Evolutionary conservation across 805 yeast genomes (phyloP), one percentile per base, ranked within the genome.

Genomic region (Lachancea cidri): DNA sequence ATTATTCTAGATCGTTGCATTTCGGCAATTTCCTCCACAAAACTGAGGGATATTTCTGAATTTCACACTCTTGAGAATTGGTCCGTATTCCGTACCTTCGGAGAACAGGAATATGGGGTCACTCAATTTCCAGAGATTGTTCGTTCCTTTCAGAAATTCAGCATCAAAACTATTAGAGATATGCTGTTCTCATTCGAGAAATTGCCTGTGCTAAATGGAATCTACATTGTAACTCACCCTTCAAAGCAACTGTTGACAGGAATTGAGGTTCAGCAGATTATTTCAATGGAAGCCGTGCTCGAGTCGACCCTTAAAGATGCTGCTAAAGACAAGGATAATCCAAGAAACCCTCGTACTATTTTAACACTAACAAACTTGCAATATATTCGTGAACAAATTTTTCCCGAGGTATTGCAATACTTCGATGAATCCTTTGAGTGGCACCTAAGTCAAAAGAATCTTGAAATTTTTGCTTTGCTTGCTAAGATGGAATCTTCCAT

Each of bases 351-450:
- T 5, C 74, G 74, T 44, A 65, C 77, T 11, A 61, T 78, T 29
- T 53, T 75, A 29, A 72, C 83, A 0, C 56, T 81, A 33, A 71
- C 79, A 33, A 81, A 81, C 50, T 57, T 82, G 35, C 72, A 70
- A 34, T 68, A 68, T 35, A 59, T 83, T 22, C 64, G 72, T 24
- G 63, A 62, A 17, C 57, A 51, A 3, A 66, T 75, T 2, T 64
- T 82, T 17, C 81, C 84, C 1, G 55, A 60, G 17, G 58, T 78
- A 15, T 54, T 79, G 11, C 69, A 67, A 36, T 61, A 62, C 39
- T 80, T 76, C 53, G 82, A 80, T 47, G 53, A 62, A 5, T 64
- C 66, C 2, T 79, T 81, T 46, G 72, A 71, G 31, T 65, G 74
- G 15, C 65, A 68, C 8, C 50, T 76, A 19, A 60, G 68, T 5